A percentile compares a stretch with the other conserved stretches of the same genome.
phyloP scores from a whole-genome alignment of 441 rosid genomes.

The Erysimum cheiri region DNA sequence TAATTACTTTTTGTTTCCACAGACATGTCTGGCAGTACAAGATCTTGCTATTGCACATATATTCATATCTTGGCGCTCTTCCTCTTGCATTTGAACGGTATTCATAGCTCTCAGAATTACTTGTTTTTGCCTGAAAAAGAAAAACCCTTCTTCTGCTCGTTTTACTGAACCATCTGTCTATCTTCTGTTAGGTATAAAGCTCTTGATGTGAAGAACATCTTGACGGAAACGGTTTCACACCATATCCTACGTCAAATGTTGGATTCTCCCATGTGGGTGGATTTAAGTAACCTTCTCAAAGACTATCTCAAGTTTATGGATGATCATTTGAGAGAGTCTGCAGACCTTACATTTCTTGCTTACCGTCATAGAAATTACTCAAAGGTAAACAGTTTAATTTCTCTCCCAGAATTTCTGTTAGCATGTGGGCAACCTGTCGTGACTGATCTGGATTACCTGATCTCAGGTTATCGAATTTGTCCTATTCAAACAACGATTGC shows the following conservation, averaged over 20 bases:
- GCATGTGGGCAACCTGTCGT: conserved; percentile 1
- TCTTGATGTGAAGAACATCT: conserved; percentile 95
- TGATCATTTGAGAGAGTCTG: conserved; percentile 97
- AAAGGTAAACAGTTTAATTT: conserved; percentile 59
- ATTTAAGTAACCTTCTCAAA: conserved; percentile 71
- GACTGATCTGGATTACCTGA: conserved; percentile 28
- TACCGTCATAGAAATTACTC: conserved; percentile 99
- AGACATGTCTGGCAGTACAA: conserved; percentile 93
- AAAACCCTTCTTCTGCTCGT: conserved; percentile 14
- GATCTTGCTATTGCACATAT: conserved; percentile 85
- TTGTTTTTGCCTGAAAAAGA: neutral
- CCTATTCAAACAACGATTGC: conserved; percentile 89
- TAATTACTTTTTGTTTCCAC: conserved; percentile 42
- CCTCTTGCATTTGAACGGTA: conserved; percentile 90
- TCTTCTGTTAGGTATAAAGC: conserved; percentile 75
- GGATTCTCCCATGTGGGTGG: conserved; percentile 86
- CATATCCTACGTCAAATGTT: conserved; percentile 87
- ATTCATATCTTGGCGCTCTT: conserved; percentile 80
- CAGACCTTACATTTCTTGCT: conserved; percentile 97
- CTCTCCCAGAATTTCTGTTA: neutral
- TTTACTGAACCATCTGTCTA: conserved; percentile 34
- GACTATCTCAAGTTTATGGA: conserved; percentile 99
- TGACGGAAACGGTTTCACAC: conserved; percentile 93
- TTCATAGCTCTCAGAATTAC: conserved; percentile 32
- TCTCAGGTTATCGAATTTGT: conserved; percentile 96